These are phyloP conservation scores for Lactarius sanguifluus DNA, from an alignment of 768 basidiomycete genomes.

Conservation along the genomic window DNA sequence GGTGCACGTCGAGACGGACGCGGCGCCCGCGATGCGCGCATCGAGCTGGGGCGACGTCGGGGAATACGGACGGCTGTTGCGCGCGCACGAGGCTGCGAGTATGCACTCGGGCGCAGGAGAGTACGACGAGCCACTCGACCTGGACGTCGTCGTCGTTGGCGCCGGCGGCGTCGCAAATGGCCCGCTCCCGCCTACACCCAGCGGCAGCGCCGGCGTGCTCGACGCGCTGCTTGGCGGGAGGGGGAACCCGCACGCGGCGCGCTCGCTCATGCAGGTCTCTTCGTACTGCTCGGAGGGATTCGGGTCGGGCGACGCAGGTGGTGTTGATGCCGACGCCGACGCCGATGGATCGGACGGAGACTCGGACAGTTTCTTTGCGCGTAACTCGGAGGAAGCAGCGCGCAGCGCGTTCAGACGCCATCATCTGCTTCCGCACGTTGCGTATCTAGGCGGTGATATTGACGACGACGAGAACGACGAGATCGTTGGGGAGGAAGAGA, in stretches of 20 bases:
- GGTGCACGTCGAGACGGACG: neutral
- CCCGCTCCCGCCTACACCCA: constrained; percentile 27
- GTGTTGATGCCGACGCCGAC: neutral
- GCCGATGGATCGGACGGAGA: constrained; percentile 21
- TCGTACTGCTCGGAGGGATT: constrained; percentile 23
- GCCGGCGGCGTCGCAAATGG: constrained; percentile 25
- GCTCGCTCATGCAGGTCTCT: constrained; percentile 22
- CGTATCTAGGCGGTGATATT: neutral
- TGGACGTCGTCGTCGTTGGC: constrained; percentile 29
- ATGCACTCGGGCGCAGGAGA: constrained; percentile 27
- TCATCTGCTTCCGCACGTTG: neutral
- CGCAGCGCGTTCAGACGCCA: constrained; percentile 13
- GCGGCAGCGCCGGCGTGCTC: constrained; percentile 24
- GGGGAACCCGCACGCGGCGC: constrained; percentile 17
- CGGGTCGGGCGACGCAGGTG: neutral
- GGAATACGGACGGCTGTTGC: constrained; percentile 20
- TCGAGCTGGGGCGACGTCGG: constrained; percentile 31
- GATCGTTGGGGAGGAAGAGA: neutral
- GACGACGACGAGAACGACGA: neutral
- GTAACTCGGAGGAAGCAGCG: constrained; percentile 25
- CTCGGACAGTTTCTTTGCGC: constrained; percentile 30
- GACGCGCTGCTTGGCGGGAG: neutral
- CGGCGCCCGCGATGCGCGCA: constrained; percentile 22
- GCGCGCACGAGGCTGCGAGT: constrained; percentile 21
- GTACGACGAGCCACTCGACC: constrained; percentile 26